These are phyloP conservation scores for Rutstroemia sydowiana DNA, from an alignment of 2,329 filamentous ascomycete genomes.

Conservation along the genomic window DNA sequence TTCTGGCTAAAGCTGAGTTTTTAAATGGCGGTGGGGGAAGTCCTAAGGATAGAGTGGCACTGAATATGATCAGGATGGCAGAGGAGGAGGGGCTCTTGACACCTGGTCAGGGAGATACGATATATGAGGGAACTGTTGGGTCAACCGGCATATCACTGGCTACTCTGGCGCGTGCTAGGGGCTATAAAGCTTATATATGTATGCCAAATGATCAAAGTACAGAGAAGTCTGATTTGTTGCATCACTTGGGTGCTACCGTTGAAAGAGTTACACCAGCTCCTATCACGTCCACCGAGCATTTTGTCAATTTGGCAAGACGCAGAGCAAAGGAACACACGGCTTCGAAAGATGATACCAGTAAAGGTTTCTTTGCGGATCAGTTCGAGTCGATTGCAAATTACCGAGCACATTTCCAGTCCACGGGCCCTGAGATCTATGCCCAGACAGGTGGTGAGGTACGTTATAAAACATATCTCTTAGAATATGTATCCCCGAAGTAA, in stretches of 20 bases:
- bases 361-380: slow-evolving; percentile 91
- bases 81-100: slow-evolving; percentile 69
- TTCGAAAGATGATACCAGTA: slow-evolving; percentile 49
- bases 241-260: slow-evolving; percentile 85
- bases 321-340: slow-evolving; percentile 69
- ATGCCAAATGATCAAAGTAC: slow-evolving; percentile 88
- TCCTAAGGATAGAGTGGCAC: slow-evolving; percentile 89
- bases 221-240: slow-evolving; percentile 84
- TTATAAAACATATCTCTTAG: neutral
- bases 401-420: slow-evolving; percentile 71
- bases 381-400: slow-evolving; percentile 92
- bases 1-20: slow-evolving; percentile 92
- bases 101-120: slow-evolving; percentile 79
- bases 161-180: slow-evolving; percentile 76
- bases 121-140: slow-evolving; percentile 96
- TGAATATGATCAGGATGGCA: slow-evolving; percentile 79
- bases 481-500: slow-evolving; percentile 9
- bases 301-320: slow-evolving; percentile 81
- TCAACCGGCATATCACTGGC: slow-evolving; percentile 94
- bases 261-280: slow-evolving; percentile 85
- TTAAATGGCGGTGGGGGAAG: slow-evolving; percentile 91
- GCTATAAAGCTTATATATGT: slow-evolving; percentile 91
- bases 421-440: slow-evolving; percentile 80
- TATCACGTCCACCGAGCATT: slow-evolving; percentile 89
- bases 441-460: slow-evolving; percentile 58